phyloP scores from a whole-genome alignment of 176 grass and related monocot species.

The Oryza longistaminata region DNA sequence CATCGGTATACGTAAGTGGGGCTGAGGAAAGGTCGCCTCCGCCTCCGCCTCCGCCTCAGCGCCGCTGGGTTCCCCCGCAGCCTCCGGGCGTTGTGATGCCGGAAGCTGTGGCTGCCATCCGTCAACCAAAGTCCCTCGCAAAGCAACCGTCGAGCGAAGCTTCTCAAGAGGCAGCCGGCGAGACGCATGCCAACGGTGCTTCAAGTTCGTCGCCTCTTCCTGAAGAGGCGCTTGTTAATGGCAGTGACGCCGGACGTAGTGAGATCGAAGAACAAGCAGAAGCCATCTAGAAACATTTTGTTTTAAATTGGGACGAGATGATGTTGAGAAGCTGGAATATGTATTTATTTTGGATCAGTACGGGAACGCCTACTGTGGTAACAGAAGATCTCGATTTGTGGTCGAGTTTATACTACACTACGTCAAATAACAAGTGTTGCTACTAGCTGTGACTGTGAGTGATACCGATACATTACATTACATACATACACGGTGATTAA shows the following conservation, averaged over 20 bases:
- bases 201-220: conserved; percentile 19
- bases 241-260: conserved; percentile 14
- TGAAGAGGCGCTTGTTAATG: conserved; percentile 21
- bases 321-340: neutral
- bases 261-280: conserved; percentile 44
- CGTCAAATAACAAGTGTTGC: neutral
- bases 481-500: too few species aligned
- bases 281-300: neutral
- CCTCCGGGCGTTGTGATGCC: conserved; percentile 69
- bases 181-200: conserved; percentile 34
- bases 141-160: conserved; percentile 43
- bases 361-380: neutral
- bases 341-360: neutral
- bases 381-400: neutral
- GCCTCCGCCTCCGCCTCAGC: conserved; percentile 32
- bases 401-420: neutral
- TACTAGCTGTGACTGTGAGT: neutral
- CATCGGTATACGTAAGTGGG: conserved; percentile 32
- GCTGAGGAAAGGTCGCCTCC: conserved; percentile 43
- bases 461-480: neutral
- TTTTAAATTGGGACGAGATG: neutral
- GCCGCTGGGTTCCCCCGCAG: conserved; percentile 73
- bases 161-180: conserved; percentile 15
- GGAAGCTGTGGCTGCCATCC: conserved; percentile 68
- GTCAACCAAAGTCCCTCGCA: conserved; percentile 51